Base-by-base conservation (phyloP, 805 yeast genomes). In the Cyberlindnera veronae region DNA sequence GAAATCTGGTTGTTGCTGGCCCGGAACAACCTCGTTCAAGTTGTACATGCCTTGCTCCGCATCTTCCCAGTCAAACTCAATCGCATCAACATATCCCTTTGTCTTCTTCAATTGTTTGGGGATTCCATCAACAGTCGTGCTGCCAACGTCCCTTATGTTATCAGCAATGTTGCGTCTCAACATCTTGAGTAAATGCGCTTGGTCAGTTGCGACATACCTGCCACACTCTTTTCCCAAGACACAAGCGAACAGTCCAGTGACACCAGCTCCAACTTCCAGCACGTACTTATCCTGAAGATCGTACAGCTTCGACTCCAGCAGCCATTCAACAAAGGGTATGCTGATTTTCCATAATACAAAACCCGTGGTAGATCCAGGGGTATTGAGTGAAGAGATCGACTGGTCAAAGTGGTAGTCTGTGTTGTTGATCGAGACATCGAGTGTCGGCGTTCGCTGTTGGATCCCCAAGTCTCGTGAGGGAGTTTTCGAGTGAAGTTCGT, bases 241-340 rank as follows among this genome's bases (percentile, higher is more conserved):
- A 57, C 63, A 60, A 0, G 76, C 75, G 8, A 73, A 54, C 4
- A 80, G 51, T 0, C 81, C 85, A 3, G 77, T 67, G 0, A 72
- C 71, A 0, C 89, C 89, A 12, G 84, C 59, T 0, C 89, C 89
- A 4, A 81, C 53, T 45, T 81, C 89, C 8, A 81, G 59, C 0
- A 78, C 68, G 1, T 51, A 42, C 2, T 58, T 44, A 3, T 41
- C 52, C 1, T 37, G 33, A 4, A 50, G 46, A 13, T 48, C 39
- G 23, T 57, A 42, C 6, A 44, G 27, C 2, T 22, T 12, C 1
- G 41, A 34, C 5, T 33, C 7, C n/a, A 68, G 17, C 2, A 79
- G 34, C 87, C 88, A 81, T 31, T 77, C 71, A 1, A 68, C 68
- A 29, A 81, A 61, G 2, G 64, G 53, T 2, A 70, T 66, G 1